Evolutionary conservation across 2,329 filamentous ascomycete species (phyloP), one percentile per base, ranked within the genome.

Genomic region (Cladosporium velox): DNA sequence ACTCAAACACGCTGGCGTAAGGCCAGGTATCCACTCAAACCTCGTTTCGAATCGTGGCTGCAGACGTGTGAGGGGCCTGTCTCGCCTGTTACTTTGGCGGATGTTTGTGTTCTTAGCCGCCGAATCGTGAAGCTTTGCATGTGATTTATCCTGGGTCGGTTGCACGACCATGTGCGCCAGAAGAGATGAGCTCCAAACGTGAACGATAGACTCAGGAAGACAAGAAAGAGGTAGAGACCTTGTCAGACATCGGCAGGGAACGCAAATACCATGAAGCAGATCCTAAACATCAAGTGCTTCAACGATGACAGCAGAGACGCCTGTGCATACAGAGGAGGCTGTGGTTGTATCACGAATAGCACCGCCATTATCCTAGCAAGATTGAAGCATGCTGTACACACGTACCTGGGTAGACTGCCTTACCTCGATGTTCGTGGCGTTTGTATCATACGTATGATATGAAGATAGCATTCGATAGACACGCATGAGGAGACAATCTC

Each of bases 11-110:
- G 28, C 26, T 30, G 49, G 41, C 41, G n/a, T 47, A 47, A 47
- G 41, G 41, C 41, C 41, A 47, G 41, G 21, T 55, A 30, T 55
- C 52, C 52, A 55, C 52, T 55, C 52, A 54, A 54, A 21, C 1
- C 28, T 55, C 52, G 52, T 55, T 55, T 55, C 52, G 52, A n/a
- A 30, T n/a, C 52, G 52, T 34, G 7, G 8, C 52, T 21, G 41
- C 30, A 34, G 18, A 55, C 52, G 49, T 26, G 30, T 55, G 52
- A 30, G 52, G 52, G 52, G 52, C 28, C 28, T 30, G 28, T 3
- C 28, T 30, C 7, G 30, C 52, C 11, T 55, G 41, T 21, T 21
- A n/a, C 52, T 32, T 34, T 15, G 30, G 28, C 52, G 32, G 18
- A 3, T 24, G 52, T 55, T 55, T 55, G 35, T 54, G 52, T 30